Conservation (phyloP, 306 rosid genomes). For the Carpinus fangiana region DNA sequence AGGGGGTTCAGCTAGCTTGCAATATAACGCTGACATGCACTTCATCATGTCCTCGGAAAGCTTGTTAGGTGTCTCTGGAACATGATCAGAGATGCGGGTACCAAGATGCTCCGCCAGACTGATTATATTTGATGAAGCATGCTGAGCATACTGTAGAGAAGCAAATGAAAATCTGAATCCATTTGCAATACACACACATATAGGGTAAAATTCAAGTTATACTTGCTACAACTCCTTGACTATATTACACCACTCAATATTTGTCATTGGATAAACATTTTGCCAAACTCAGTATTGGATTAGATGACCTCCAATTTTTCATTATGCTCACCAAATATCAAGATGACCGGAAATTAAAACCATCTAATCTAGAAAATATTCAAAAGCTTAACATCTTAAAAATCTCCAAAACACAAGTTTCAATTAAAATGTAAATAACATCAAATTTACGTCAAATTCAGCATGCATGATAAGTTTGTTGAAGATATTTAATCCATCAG, state of each 20-base stretch:
- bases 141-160: slow-evolving; percentile 68
- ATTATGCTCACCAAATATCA: not conserved
- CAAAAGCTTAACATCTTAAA: not conserved
- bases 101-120: slow-evolving; percentile 99
- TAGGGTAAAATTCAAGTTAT: slow-evolving; percentile 3
- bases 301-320: not conserved
- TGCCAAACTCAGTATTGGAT: not conserved
- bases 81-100: slow-evolving; percentile 75
- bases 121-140: slow-evolving; percentile 60
- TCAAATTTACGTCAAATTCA: no score
- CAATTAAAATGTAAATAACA: not conserved
- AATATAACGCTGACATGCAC: slow-evolving; percentile 86
- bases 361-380: not conserved
- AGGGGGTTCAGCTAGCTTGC: slow-evolving; percentile 89
- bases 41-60: slow-evolving; percentile 95
- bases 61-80: slow-evolving; percentile 67
- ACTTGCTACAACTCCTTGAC: not conserved
- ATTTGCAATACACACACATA: not conserved
- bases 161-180: slow-evolving; percentile 30
- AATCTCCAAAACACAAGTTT: not conserved
- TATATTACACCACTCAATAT: no score
- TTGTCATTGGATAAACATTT: not conserved
- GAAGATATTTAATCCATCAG: not conserved
- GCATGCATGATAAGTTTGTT: no score
- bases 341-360: not conserved